A percentile compares a stretch with the other conserved stretches of the same genome.
Conservation (phyloP, 2,329 filamentous ascomycete genomes). For the Beauveria scarabaeidicola region DNA sequence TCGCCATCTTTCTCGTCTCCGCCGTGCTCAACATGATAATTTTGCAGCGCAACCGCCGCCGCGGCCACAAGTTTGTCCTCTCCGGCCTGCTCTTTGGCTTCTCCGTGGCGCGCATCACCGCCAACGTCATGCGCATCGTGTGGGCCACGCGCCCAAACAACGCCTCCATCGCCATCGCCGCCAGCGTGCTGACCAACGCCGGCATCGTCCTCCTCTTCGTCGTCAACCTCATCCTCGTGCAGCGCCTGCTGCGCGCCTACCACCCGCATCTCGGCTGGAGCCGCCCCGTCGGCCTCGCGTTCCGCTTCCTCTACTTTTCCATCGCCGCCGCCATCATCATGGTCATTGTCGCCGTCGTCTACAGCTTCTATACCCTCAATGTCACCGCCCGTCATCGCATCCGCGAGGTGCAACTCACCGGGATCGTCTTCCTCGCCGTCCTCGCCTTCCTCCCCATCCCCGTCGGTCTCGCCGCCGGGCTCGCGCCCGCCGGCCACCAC, state of each 20-base stretch:
- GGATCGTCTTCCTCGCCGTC: constrained; percentile 56
- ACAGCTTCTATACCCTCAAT: constrained; percentile 59
- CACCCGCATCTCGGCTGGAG: constrained; percentile 67
- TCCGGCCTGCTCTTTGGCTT: constrained; percentile 51
- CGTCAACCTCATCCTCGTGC: constrained; percentile 68
- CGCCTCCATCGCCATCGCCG: constrained; percentile 43
- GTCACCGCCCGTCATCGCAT: constrained; percentile 39
- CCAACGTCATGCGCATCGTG: constrained; percentile 43
- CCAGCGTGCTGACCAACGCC: constrained; percentile 62
- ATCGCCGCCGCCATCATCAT: constrained; percentile 54
- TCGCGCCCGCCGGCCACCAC: constrained; percentile 35
- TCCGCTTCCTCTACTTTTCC: constrained; percentile 50
- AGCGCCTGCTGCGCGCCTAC: constrained; percentile 64
- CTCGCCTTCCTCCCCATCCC: constrained; percentile 60
- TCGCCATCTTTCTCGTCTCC: constrained; percentile 47
- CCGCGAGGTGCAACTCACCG: constrained; percentile 56
- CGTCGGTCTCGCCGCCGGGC: constrained; percentile 26
- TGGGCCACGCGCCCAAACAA: constrained; percentile 38
- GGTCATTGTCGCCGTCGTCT: constrained; percentile 55
- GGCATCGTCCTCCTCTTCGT: constrained; percentile 70
- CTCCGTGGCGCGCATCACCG: constrained; percentile 44
- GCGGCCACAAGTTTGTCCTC: constrained; percentile 50
- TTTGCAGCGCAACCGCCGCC: constrained; percentile 39
- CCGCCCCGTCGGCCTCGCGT: constrained; percentile 37
- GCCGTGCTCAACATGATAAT: constrained; percentile 51